Evolutionary conservation across 1,139 yeast species (phyloP), one percentile per base, ranked within the genome.

Genomic region (Hanseniaspora uvarum): DNA sequence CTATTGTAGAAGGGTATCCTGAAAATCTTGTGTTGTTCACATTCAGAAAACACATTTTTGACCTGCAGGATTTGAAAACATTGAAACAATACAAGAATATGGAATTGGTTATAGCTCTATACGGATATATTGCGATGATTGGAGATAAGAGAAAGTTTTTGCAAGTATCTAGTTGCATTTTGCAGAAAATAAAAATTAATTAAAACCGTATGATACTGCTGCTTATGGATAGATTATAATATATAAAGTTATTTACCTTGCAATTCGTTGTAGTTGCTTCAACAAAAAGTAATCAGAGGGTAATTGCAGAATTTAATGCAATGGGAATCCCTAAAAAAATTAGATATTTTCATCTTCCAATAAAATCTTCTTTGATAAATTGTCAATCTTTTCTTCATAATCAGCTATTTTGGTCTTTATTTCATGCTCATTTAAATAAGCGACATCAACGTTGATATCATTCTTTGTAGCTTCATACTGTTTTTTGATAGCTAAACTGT

Each of bases 281-380:
- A 34, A 23, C 16, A 45, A 8, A 34, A 34, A 24, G 16, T 31
- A 6, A 14, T 16, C 36, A 31, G 14, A 2, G 5, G 11, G 11
- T 6, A 28, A 3, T 10, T 3, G 12, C 8, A 28, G 31, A 10
- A 10, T 28, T 28, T 12, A 28, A 28, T 28, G 31, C 31, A 10
- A 28, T 28, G 11, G 31, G 11, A 3, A 28, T 6, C 12, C 8
- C 4, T 16, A n/a, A 21, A 4, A 7, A 1, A 23, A 4, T 37
- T 50, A 50, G 16, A 50, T 50, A 30, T n/a, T 43, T 44, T 50
- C 53, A 44, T 50, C 49, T 50, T 50, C 53, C n/a, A 50, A 21
- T 30, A 50, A 30, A 12, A 50, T 50, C n/a, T 50, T 50, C 28
- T 44, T 43, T 4, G 48, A 37, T 11, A 50, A n/a, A 16, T 44